These are phyloP conservation scores for Penicillium sp. DNA, from an alignment of 2,329 filamentous ascomycete genomes.

Conservation along the genomic window DNA sequence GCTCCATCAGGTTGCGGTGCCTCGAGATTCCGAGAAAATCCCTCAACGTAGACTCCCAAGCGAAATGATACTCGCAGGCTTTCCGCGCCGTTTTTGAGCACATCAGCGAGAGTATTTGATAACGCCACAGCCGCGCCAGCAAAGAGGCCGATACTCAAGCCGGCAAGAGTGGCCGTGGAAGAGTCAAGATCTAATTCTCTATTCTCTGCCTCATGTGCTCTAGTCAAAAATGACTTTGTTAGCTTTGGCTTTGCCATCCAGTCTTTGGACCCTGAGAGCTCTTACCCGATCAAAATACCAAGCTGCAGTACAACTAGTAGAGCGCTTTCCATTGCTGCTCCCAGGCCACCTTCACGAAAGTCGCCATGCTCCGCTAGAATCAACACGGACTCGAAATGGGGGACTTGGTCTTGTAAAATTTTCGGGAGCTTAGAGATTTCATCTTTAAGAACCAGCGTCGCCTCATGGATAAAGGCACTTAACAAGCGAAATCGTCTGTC, in stretches of 20 bases:
- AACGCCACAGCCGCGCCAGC: not conserved
- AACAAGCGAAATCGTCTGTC: not conserved
- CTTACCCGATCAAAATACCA: not conserved
- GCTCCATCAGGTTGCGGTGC: not conserved
- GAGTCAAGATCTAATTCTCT: not conserved
- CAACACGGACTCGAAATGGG: not conserved
- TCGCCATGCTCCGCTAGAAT: not conserved
- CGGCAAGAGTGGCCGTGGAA: not conserved
- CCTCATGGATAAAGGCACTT: not conserved
- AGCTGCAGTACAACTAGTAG: not conserved
- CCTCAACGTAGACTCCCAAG: constrained; percentile 2
- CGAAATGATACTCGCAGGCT: not conserved
- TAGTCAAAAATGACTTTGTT: too few species aligned
- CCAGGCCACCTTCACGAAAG: not conserved
- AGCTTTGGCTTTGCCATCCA: not conserved
- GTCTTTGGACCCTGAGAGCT: not conserved
- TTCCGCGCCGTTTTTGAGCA: not conserved
- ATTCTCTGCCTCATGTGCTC: not conserved
- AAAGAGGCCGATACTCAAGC: not conserved
- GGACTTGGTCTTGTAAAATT: not conserved
- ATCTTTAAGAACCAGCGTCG: constrained; percentile 1
- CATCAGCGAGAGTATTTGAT: not conserved
- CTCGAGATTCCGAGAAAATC: not conserved
- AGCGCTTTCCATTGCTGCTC: not conserved
- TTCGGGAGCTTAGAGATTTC: not conserved